Base-by-base conservation (phyloP, 2,329 filamentous ascomycete genomes). In the Cytospora mali region DNA sequence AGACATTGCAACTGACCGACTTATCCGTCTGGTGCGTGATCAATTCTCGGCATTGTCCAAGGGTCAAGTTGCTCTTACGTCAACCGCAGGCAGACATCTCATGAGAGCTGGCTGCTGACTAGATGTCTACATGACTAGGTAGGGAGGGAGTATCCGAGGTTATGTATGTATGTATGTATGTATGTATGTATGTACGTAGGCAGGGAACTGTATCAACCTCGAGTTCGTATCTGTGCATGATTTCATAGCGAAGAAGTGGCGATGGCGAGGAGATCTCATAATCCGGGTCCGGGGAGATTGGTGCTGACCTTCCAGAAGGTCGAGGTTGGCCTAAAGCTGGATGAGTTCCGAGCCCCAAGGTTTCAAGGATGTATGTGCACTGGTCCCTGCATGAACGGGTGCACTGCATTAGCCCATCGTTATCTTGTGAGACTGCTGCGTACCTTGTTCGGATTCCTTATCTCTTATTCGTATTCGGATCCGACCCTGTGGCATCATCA, bases 401-500 rank as follows among this genome's bases (percentile, higher is more conserved):
- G 55, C n/a, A 29, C 53, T 55, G 23, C 25, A 46, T n/a, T 28
- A 23, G 27, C 25, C 31, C n/a, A 27, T 31, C 33, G n/a, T 27
- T 28, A 18, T 25, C n/a, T 25, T 35, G 29, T 9, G 55, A 25
- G 27, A 13, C n/a, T n/a, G n/a, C n/a, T n/a, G n/a, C n/a, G 48
- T 33, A 50, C 54, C 58, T 49, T 60, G 39, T 60, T 54, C 58
- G 58, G 25, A 27, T 60, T 52, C 2, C 28, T 31, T 54, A 53
- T 56, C 33, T 64, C 62, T 64, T 64, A 61, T 64, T 64, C 62
- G 62, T 64, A 61, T 64, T 64, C 62, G 59, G 18, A 23, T 31
- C 16, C 25, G 25, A 16, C 23, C 25, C 2, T 21, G 23, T 18
- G 28, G 11, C 23, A 3, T 25, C 31, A n/a, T 2, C 11, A 10